These are phyloP conservation scores for Coriolopsis trogii DNA, from an alignment of 1,284 basidiomycete species.

Conservation along the genomic window DNA sequence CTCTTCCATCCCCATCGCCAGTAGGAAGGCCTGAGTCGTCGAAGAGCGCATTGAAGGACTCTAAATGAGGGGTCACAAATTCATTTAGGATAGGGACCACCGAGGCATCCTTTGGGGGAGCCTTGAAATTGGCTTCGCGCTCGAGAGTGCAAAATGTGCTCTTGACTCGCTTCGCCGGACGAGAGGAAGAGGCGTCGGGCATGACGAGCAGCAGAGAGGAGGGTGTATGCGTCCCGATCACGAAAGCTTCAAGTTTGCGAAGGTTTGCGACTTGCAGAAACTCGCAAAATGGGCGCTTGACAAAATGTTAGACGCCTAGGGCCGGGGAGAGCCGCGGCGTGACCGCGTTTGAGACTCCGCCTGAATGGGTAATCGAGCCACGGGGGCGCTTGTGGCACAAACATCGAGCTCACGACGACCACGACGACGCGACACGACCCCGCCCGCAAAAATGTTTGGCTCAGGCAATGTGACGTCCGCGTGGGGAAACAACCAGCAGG, in stretches of 20 bases:
- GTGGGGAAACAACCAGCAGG: constrained; percentile 60
- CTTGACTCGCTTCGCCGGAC: constrained; percentile 20
- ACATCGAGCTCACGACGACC: constrained; percentile 27
- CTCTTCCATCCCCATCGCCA: constrained; percentile 78
- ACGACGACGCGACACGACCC: constrained; percentile 28
- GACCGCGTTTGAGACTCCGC: constrained; percentile 31
- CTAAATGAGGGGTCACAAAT: constrained; percentile 92
- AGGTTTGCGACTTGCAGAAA: too few relatives aligned
- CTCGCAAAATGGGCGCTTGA: constrained; percentile 13
- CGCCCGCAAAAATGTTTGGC: constrained; percentile 54
- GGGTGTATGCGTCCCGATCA: neutral
- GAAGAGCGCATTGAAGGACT: constrained; percentile 96
- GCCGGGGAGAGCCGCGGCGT: constrained; percentile 9
- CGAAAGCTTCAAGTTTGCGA: neutral
- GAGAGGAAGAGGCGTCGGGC: constrained; percentile 38
- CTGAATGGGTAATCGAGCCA: constrained; percentile 18
- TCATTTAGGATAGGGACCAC: constrained; percentile 88
- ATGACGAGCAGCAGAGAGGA: constrained; percentile 29
- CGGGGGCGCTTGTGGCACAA: constrained; percentile 18
- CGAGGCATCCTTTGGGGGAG: constrained; percentile 72
- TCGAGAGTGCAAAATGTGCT: constrained; percentile 84
- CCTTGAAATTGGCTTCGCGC: constrained; percentile 82
- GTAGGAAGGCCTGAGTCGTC: constrained; percentile 78
- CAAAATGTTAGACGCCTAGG: constrained; percentile 23
- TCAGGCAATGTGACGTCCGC: constrained; percentile 53